Conservation (phyloP, 176 grass and related monocot genomes). For the Coix lacrymajobi region DNA sequence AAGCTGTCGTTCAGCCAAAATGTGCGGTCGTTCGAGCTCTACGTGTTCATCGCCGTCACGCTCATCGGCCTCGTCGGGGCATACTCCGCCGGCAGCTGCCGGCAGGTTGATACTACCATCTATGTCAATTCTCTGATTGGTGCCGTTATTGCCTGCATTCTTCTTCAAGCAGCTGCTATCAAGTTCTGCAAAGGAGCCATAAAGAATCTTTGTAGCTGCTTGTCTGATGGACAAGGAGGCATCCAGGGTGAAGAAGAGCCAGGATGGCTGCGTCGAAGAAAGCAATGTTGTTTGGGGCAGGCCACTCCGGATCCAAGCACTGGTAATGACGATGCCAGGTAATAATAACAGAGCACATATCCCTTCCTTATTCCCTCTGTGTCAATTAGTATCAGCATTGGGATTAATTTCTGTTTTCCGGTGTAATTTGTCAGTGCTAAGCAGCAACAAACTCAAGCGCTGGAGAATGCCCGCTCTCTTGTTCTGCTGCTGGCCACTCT, state of each 20-base stretch:
- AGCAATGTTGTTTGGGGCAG: background rate
- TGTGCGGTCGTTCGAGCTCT: background rate
- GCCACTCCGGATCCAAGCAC: background rate
- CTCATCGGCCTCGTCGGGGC: conserved; percentile 3
- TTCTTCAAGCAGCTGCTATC: background rate
- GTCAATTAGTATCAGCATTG: background rate
- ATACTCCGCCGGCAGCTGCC: background rate
- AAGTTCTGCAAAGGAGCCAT: background rate
- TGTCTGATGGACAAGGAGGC: background rate
- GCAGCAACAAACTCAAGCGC: background rate
- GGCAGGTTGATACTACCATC: background rate
- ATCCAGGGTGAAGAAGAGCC: background rate
- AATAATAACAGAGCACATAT: background rate
- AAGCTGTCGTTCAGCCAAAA: background rate
- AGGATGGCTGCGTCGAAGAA: background rate
- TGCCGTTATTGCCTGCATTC: background rate
- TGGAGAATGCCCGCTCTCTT: background rate
- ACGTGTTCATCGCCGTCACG: background rate
- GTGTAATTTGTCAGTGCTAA: background rate
- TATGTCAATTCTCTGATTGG: background rate
- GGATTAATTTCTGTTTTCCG: background rate
- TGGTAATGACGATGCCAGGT: background rate
- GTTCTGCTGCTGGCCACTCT: background rate
- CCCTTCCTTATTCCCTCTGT: background rate
- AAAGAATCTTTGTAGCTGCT: background rate